Evolutionary conservation across 2,329 filamentous ascomycete genomes (phyloP).

Genomic region (Coniochaeta sp.): DNA sequence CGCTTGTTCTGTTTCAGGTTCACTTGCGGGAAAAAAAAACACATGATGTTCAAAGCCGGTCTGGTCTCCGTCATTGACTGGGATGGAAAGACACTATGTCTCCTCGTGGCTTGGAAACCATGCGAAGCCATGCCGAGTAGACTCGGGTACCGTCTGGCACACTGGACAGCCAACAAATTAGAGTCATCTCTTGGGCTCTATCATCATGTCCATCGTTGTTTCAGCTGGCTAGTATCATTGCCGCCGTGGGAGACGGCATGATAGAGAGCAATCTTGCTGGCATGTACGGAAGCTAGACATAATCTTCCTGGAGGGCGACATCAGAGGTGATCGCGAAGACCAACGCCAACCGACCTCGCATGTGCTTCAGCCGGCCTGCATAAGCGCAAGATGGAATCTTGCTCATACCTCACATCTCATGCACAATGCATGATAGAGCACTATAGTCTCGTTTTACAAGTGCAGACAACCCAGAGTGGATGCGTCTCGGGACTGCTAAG

Average conservation of each 20-base stretch:
- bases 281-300: background rate
- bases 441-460: background rate
- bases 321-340: background rate
- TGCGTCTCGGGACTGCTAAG: background rate
- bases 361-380: conserved; percentile 7
- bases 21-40: background rate
- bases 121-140: background rate
- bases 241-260: background rate
- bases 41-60: background rate
- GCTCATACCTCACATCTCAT: conserved; percentile 2
- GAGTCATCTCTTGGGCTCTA: background rate
- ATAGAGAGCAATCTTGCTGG: background rate
- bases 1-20: conserved; percentile 3
- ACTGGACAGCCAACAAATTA: background rate
- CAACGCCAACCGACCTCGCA: background rate
- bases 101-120: background rate
- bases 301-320: background rate
- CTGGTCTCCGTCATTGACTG: background rate
- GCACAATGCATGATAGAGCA: background rate
- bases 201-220: background rate
- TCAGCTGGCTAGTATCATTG: background rate
- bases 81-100: background rate
- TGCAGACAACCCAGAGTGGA: background rate
- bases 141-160: background rate
- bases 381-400: conserved; percentile 12